Conservation (phyloP, 2,329 filamentous ascomycete genomes). For the Apiospora malaysiana region DNA sequence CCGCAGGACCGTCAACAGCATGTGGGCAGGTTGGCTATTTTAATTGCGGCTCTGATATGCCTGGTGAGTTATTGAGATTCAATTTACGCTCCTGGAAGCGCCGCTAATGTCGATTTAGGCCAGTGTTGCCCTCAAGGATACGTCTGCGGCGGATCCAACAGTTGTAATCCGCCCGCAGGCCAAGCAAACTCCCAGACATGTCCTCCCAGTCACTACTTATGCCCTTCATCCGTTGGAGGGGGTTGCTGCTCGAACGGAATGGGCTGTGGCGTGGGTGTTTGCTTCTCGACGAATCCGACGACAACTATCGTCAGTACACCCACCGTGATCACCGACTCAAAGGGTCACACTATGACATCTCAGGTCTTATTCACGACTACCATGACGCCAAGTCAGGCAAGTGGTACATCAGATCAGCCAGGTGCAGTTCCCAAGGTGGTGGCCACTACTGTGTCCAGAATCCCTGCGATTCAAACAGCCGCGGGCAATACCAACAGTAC, state of each 20-base stretch:
- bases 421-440: constrained; percentile 49
- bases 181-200: constrained; percentile 48
- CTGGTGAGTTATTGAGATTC: constrained; percentile 13
- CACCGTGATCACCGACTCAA: constrained; percentile 51
- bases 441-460: constrained; percentile 51
- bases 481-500: constrained; percentile 33
- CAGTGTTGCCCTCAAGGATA: constrained; percentile 54
- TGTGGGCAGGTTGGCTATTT: constrained; percentile 44
- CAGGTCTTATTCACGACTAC: constrained; percentile 48
- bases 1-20: constrained; percentile 48
- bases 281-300: constrained; percentile 53
- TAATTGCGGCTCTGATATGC: constrained; percentile 38
- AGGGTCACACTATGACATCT: constrained; percentile 45
- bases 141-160: constrained; percentile 45
- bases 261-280: constrained; percentile 53
- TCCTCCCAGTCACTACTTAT: constrained; percentile 51
- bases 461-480: constrained; percentile 38
- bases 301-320: constrained; percentile 52
- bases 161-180: constrained; percentile 53
- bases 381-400: constrained; percentile 38
- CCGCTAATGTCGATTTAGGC: constrained; percentile 36
- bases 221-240: constrained; percentile 55
- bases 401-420: constrained; percentile 30
- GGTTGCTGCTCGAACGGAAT: constrained; percentile 60
- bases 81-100: background rate